phyloP scores from a whole-genome alignment of 257 asterid genomes.

The Cordia subcordata region DNA sequence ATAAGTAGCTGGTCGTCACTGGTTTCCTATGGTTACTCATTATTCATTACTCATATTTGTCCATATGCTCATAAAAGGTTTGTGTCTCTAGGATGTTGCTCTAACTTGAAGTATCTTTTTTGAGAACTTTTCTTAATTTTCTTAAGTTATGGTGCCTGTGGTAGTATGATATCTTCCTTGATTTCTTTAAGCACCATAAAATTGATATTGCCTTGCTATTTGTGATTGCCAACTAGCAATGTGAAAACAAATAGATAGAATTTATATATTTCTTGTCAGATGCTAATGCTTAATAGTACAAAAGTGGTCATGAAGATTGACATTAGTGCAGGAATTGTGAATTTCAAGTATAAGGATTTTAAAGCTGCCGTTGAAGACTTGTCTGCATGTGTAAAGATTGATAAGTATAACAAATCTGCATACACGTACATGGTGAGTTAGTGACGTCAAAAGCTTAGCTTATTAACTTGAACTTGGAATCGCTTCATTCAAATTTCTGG shows the following conservation, averaged over 20 bases:
- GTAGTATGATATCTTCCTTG: too few species aligned
- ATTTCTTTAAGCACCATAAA: neutral
- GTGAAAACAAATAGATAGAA: neutral
- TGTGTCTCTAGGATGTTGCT: neutral
- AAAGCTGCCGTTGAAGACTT: constrained; percentile 89
- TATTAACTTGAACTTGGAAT: constrained; percentile 2
- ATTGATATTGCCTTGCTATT: neutral
- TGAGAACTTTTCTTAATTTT: too few species aligned
- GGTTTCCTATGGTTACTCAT: neutral
- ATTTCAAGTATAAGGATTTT: constrained; percentile 91
- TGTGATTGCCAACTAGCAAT: neutral
- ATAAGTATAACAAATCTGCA: constrained; percentile 87
- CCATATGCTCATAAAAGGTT: neutral
- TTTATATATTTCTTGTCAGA: neutral
- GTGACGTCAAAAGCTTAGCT: constrained; percentile 10
- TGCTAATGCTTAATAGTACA: neutral
- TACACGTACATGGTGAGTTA: constrained; percentile 85
- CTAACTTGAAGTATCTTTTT: neutral
- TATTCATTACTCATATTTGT: neutral
- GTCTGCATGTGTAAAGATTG: constrained; percentile 73
- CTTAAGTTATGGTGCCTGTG: too few species aligned
- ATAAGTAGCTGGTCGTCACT: neutral
- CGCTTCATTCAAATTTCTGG: constrained; percentile 14
- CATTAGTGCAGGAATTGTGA: constrained; percentile 77
- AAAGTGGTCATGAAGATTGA: neutral